Conservation (phyloP, 352 stramenopile species). For the Thalassiosira exigua region DNA sequence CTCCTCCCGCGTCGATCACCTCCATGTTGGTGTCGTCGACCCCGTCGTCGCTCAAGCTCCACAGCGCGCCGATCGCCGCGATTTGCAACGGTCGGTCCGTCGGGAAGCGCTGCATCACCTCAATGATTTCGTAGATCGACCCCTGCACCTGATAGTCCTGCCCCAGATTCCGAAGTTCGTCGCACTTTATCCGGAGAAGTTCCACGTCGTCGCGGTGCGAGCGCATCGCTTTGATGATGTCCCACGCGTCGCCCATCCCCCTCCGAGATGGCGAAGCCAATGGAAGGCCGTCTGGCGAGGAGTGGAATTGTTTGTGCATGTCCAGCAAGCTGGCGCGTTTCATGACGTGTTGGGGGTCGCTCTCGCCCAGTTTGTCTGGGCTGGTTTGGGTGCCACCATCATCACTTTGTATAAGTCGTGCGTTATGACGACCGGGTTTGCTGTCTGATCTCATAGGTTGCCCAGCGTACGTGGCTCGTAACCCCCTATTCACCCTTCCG, state of each 20-base stretch:
- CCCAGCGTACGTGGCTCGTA: no score
- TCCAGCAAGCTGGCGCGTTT: neutral
- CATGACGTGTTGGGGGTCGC: no score
- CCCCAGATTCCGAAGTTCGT: constrained; percentile 47
- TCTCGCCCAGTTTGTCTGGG: no score
- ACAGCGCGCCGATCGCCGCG: constrained; percentile 44
- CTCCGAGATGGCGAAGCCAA: neutral
- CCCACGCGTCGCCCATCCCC: neutral
- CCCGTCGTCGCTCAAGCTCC: constrained; percentile 27
- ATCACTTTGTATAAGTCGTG: no score
- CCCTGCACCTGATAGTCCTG: constrained; percentile 38
- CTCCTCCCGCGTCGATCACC: constrained; percentile 38
- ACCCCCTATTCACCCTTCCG: no score
- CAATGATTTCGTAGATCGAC: constrained; percentile 47
- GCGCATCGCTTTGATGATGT: constrained; percentile 17
- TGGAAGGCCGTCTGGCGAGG: neutral
- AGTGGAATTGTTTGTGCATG: constrained; percentile 2
- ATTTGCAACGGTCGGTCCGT: constrained; percentile 29
- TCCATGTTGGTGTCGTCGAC: constrained; percentile 39
- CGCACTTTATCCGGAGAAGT: constrained; percentile 36
- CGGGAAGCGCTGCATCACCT: constrained; percentile 45
- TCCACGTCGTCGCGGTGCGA: constrained; percentile 19
- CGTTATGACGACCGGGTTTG: no score
- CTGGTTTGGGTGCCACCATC: no score
- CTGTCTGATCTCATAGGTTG: no score